Evolutionary conservation across 164 flowering plant genomes (phyloP).

Genomic region (Umbellularia californica): DNA sequence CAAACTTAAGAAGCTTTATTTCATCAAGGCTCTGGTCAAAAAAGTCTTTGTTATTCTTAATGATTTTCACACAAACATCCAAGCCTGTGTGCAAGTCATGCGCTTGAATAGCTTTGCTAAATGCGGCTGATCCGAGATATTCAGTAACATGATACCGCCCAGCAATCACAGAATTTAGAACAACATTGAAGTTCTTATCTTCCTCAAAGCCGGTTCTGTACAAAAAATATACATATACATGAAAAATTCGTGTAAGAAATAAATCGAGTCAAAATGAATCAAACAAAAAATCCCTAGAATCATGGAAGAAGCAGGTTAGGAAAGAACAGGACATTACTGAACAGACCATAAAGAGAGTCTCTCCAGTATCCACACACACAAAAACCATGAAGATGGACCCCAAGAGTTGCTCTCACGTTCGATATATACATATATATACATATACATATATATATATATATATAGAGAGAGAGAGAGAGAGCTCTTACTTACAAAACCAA

Average conservation of each 20-base stretch:
- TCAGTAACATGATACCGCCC: conserved; percentile 99
- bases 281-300: background rate
- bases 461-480: too few relatives aligned
- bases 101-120: conserved; percentile 98
- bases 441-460: too few relatives aligned
- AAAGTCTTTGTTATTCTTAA: conserved; percentile 97
- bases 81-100: conserved; percentile 98
- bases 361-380: background rate
- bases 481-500: too few relatives aligned
- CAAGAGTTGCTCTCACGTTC: too few relatives aligned
- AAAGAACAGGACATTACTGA: background rate
- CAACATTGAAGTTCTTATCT: conserved; percentile 97
- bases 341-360: background rate
- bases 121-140: conserved; percentile 99
- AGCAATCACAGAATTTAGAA: conserved; percentile 89
- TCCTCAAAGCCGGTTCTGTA: conserved; percentile 99
- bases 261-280: background rate
- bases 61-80: conserved; percentile 98
- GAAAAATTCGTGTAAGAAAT: background rate
- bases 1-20: conserved; percentile 96
- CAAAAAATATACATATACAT: conserved; percentile 14
- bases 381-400: background rate
- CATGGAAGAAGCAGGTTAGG: background rate
- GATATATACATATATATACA: too few relatives aligned
- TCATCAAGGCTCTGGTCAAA: conserved; percentile 99